These are phyloP conservation scores for Suhomyces wounanorum DNA, from an alignment of 1,139 yeast species.

Conservation along the genomic window DNA sequence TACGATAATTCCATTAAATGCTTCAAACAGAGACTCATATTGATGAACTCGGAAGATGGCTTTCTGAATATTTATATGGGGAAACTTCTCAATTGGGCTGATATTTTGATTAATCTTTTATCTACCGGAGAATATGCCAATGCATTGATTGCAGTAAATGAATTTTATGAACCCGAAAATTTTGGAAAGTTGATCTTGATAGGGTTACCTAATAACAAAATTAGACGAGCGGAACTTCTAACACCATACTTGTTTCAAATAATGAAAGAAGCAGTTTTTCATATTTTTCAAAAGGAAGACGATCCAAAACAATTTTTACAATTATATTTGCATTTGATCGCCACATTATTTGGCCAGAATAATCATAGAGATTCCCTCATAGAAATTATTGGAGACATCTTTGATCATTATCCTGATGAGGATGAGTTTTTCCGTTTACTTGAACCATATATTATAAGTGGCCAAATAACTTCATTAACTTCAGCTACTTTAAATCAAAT, in stretches of 20 bases:
- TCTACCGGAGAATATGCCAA: conserved; percentile 49
- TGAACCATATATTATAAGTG: conserved; percentile 52
- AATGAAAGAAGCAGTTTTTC: conserved; percentile 52
- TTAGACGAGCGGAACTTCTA: conserved; percentile 50
- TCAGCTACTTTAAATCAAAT: conserved; percentile 63
- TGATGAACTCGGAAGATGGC: conserved; percentile 15
- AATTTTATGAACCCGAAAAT: conserved; percentile 44
- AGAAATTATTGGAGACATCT: conserved; percentile 53
- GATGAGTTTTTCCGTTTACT: conserved; percentile 51
- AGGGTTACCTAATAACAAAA: conserved; percentile 55
- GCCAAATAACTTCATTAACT: conserved; percentile 51
- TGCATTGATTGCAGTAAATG: conserved; percentile 58
- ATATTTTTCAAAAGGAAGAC: conserved; percentile 26
- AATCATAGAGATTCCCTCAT: conserved; percentile 20
- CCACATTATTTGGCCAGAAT: conserved; percentile 19
- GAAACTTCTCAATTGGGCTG: conserved; percentile 73
- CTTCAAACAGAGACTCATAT: conserved; percentile 29
- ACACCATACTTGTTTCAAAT: conserved; percentile 58
- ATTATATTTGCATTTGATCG: conserved; percentile 28
- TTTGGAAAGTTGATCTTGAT: conserved; percentile 47
- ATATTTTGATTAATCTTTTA: conserved; percentile 52
- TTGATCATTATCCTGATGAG: conserved; percentile 45
- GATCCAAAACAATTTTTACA: conserved; percentile 8
- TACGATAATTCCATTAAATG: conserved; percentile 23
- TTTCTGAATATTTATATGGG: conserved; percentile 50